Percentiles rank a stretch among this genome's conserved stretches.
These are phyloP conservation scores for Penicillium longicatenatum DNA, from an alignment of 495 filamentous ascomycete species.

Conservation along the genomic window DNA sequence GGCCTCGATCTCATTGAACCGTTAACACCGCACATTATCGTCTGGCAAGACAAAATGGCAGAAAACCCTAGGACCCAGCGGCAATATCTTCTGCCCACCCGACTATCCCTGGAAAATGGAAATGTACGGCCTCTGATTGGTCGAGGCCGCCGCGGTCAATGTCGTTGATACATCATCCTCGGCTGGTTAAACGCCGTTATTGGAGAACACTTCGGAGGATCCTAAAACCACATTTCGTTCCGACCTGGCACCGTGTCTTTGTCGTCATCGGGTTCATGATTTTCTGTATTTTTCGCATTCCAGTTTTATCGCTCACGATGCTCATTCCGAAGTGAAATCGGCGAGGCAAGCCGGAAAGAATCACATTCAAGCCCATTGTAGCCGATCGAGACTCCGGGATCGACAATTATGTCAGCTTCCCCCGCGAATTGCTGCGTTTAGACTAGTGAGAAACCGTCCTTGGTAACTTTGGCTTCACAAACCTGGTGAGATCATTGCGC, in stretches of 20 bases:
- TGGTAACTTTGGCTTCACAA: conserved; percentile 9
- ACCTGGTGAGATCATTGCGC: conserved; percentile 30
- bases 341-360: not conserved
- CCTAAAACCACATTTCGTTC: conserved; percentile 14
- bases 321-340: not conserved
- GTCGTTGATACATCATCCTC: conserved; percentile 32
- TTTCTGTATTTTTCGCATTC: conserved; percentile 1
- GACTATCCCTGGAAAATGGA: conserved; percentile 20
- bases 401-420: conserved; percentile 21
- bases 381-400: not conserved
- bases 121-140: conserved; percentile 36
- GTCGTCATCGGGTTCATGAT: conserved; percentile 7
- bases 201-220: conserved; percentile 22
- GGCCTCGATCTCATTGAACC: conserved; percentile 19
- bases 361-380: not conserved
- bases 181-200: conserved; percentile 39
- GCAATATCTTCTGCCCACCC: conserved; percentile 45
- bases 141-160: conserved; percentile 25
- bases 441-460: conserved; percentile 4
- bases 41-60: conserved; percentile 1
- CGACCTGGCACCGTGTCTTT: conserved; percentile 16
- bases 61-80: conserved; percentile 22
- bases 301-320: not conserved
- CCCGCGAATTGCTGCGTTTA: conserved; percentile 19
- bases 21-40: conserved; percentile 9